Percentiles rank a stretch among this genome's conserved stretches.
phyloP scores from a whole-genome alignment of 2,329 filamentous ascomycete species.

The Alternaria metachromatica region DNA sequence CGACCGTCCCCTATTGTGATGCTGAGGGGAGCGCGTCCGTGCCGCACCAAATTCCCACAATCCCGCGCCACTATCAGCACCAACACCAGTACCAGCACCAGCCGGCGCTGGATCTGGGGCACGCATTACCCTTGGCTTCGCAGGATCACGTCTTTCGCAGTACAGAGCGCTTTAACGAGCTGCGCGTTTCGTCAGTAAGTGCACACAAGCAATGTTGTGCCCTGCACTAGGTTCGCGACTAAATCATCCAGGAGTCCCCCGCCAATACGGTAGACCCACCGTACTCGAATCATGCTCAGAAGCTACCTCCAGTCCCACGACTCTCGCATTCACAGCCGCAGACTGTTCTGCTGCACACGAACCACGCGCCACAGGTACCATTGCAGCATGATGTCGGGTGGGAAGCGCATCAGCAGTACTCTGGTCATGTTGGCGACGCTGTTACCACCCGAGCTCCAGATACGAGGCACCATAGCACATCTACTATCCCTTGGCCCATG shows the following conservation, averaged over 20 bases:
- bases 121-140: slow-evolving; percentile 11
- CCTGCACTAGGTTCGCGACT: slow-evolving; percentile 24
- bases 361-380: slow-evolving; percentile 19
- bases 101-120: slow-evolving; percentile 3
- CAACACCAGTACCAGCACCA: slow-evolving; percentile 19
- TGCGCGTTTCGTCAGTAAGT: slow-evolving; percentile 33
- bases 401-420: slow-evolving; percentile 24
- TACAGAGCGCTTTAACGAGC: slow-evolving; percentile 24
- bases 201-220: slow-evolving; percentile 13
- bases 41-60: slow-evolving; percentile 11
- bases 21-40: slow-evolving; percentile 19
- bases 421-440: slow-evolving; percentile 19
- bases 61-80: slow-evolving; percentile 22
- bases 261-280: slow-evolving; percentile 30
- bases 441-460: slow-evolving; percentile 16
- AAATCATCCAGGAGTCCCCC: slow-evolving; percentile 29
- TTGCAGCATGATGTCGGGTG: slow-evolving; percentile 26
- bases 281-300: slow-evolving; percentile 28
- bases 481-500: slow-evolving; percentile 26
- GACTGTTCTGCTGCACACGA: slow-evolving; percentile 20
- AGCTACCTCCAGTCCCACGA: slow-evolving; percentile 28
- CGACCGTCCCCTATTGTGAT: slow-evolving; percentile 27
- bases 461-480: slow-evolving; percentile 17
- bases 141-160: slow-evolving; percentile 16
- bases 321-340: slow-evolving; percentile 25